phyloP scores from a whole-genome alignment of 2,329 filamentous ascomycete species.

The Xylariaceae sp. region DNA sequence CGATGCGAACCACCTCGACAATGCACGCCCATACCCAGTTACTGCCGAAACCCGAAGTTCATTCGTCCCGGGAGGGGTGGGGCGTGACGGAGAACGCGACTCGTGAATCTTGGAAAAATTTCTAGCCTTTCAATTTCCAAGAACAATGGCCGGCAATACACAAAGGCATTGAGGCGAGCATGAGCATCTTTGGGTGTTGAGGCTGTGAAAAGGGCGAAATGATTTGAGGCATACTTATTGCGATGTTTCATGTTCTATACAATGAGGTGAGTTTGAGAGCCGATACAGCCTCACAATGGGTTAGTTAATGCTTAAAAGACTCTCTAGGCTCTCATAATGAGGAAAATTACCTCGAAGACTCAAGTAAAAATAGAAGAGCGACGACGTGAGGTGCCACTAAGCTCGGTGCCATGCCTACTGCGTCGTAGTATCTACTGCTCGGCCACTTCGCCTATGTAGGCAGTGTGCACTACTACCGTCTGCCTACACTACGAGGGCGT shows the following conservation, averaged over 20 bases:
- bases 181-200: background rate
- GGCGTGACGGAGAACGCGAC: background rate
- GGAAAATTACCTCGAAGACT: background rate
- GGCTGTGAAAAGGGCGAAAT: background rate
- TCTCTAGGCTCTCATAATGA: too few relatives aligned
- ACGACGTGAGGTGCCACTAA: background rate
- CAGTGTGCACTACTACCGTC: too few relatives aligned
- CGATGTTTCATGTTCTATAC: constrained; percentile 8
- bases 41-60: background rate
- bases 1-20: background rate
- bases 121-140: background rate
- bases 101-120: background rate
- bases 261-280: background rate
- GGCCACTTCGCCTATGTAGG: too few relatives aligned
- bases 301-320: background rate
- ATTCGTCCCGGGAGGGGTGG: background rate
- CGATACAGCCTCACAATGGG: constrained; percentile 4
- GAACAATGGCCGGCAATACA: background rate
- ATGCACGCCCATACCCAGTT: too few relatives aligned
- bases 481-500: too few relatives aligned
- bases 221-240: background rate
- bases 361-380: background rate
- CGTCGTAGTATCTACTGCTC: too few relatives aligned
- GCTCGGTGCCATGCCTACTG: too few relatives aligned
- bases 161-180: background rate